Base-by-base conservation (phyloP, 2,329 filamentous ascomycete species). In the Periconia sp. region DNA sequence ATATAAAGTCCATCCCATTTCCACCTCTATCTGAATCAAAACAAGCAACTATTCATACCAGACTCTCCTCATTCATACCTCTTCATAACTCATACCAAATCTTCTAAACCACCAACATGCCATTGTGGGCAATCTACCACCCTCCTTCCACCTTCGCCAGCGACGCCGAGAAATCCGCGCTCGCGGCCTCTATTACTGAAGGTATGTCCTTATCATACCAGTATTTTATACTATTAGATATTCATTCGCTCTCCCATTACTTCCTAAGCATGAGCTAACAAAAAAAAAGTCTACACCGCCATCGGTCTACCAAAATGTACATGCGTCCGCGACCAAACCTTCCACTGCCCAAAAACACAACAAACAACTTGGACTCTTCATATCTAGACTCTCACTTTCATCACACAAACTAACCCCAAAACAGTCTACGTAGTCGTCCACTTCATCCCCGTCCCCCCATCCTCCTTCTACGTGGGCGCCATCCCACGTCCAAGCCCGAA, bases 341-440 rank as follows among this genome's bases (percentile, higher is more conserved):
- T 8, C 8, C 23, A 27, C 23, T 27, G 8, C 23, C 23, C 23
- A 27, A n/a, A n/a, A n/a, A n/a, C n/a, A n/a, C n/a, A n/a, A n/a
- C n/a, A n/a, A n/a, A n/a, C n/a, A n/a, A n/a, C n/a, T n/a, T n/a
- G n/a, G n/a, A n/a, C n/a, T n/a, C n/a, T n/a, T n/a, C n/a, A n/a
- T 27, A 27, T 8, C 23, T 27, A 5, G 8, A 27, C 8, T 27
- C 23, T 8, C 23, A 5, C 23, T 8, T 8, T 8, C 23, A 27
- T 27, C 23, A 27, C 23, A 3, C 23, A n/a, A n/a, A n/a, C n/a
- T n/a, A 33, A 33, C 31, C 14, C 31, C 7, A 33, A 8, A 8
- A 33, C 72, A n/a, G 79, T 79, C 62, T 79, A 78, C 56, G 76
- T 79, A 2, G 69, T 75, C 18, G 70, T 77, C 6, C 63, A 76